Base-by-base conservation (phyloP, 2,329 filamentous ascomycete species). In the Zymoseptoria passerinii region DNA sequence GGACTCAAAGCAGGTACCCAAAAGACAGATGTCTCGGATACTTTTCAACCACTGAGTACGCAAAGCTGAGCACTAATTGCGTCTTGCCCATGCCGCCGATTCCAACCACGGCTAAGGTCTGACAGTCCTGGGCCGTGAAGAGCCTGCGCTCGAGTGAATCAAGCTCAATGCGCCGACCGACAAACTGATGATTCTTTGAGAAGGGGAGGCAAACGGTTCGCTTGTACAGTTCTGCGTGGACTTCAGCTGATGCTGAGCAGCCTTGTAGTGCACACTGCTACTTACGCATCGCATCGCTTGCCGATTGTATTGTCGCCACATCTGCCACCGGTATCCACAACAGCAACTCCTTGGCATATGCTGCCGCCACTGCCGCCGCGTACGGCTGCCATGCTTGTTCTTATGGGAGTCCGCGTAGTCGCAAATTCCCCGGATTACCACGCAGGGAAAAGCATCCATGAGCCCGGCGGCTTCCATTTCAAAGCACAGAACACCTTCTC, bases 51-150 rank as follows among this genome's bases (percentile, higher is more conserved):
- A 57, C 50, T 8, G 0, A 57, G 53, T 71, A 71, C 9, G 65
- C 66, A 56, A 72, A 71, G 50, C 67, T 60, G 35, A 73, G 61
- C 27, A 64, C 70, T 3, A 72, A 50, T 54, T 71, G 66, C 44
- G 71, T 72, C 62, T 73, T 73, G 52, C 70, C 70, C 0, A 62
- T 61, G 9, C 70, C 68, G 27, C 70, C 68, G 5, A 71, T 69
- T 16, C 71, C 67, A 8, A 66, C 55, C 8, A 73, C 62, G 1
- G 68, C 64, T 52, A 71, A 55, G 49, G 65, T 66, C 54, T 68
- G 54, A 62, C 62, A 68, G 49, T 64, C 61, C 54, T 58, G 48
- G 8, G 63, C 57, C 0, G 60, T 59, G n/a, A 72, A 53, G 27
- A 71, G 64, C 55, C 59, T 67, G 48, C 65, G 60, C 63, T 70